phyloP scores from a whole-genome alignment of 306 rosid species.

The Rosa chinensis region DNA sequence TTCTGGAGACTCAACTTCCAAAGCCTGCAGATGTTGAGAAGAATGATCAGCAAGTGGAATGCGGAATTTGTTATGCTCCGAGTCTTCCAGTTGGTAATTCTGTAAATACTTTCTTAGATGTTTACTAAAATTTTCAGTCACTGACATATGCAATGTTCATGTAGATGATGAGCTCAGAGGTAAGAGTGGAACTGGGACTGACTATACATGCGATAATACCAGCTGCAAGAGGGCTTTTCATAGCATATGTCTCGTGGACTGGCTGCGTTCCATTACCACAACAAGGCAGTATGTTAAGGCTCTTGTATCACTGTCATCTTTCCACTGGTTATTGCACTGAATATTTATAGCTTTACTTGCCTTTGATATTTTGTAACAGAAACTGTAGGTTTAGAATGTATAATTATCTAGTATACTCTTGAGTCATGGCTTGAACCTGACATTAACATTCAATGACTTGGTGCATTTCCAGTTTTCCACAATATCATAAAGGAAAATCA shows the following conservation, averaged over 20 bases:
- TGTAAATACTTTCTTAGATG: not conserved
- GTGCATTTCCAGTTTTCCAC: not conserved
- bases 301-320: not conserved
- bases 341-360: not conserved
- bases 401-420: not conserved
- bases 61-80: constrained; percentile 46
- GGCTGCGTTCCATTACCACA: constrained; percentile 42
- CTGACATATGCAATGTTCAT: constrained; percentile 17
- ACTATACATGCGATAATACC: constrained; percentile 34
- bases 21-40: constrained; percentile 26
- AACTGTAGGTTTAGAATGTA: not conserved
- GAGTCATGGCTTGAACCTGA: constrained; percentile 1
- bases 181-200: constrained; percentile 34
- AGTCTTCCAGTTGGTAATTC: constrained; percentile 41
- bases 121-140: not conserved
- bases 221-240: constrained; percentile 35
- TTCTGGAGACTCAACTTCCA: constrained; percentile 31
- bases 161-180: constrained; percentile 43
- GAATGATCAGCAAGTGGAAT: constrained; percentile 36
- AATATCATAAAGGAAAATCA: not conserved
- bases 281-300: constrained; percentile 36
- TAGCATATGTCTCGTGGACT: constrained; percentile 40
- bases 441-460: not conserved
- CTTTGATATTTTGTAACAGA: not conserved
- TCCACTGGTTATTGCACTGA: constrained; percentile 2